Evolutionary conservation across 225 moss, liverwort and hornwort genomes (phyloP), one percentile per base, ranked within the genome.

Genomic region (Marchantia paleacea): DNA sequence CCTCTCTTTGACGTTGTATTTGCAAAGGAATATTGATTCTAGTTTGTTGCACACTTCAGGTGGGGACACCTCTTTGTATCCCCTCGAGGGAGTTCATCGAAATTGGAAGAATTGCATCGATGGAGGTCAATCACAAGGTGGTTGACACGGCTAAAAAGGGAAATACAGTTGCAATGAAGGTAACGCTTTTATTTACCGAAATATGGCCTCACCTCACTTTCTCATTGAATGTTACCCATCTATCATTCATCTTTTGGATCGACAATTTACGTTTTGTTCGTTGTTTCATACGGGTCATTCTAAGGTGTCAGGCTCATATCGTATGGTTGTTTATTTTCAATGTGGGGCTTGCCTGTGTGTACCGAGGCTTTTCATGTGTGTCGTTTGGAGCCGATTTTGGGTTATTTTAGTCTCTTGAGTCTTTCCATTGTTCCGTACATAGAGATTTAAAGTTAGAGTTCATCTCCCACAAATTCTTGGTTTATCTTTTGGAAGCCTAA

Each of bases 101-200:
- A 82, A 92, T 99, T 55, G 97, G 97, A 75, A 99, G 82, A 86
- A 99, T 99, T 83, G 97, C 95, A 10, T 99, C 97, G 53, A 99
- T 99, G 87, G 97, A 99, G 82, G 89, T 99, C 22, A 95, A 95
- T 54, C 97, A 99, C 85, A 99, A 94, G 89, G 95, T 92, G 67
- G 97, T 99, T 19, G 92, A 99, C 82, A 99, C 92, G 73, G 97
- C 91, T 28, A 99, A 87, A 82, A 99, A 99, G 87, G 97, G 97
- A 11, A 95, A 99, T 87, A 87, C 89, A 55, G 93, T 99, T 30
- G 97, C 97, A 47, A 95, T 97, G 93, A 97, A 97, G 95, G 97
- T 85, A 84, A 57, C 25, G 13, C 16, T 20, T 14, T 58, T 20
- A 58, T 12, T 19, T n/a, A n/a, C n/a, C n/a, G n/a, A n/a, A n/a